Conservation (phyloP, 2,329 filamentous ascomycete genomes). For the Raffaelea ambrosiae region DNA sequence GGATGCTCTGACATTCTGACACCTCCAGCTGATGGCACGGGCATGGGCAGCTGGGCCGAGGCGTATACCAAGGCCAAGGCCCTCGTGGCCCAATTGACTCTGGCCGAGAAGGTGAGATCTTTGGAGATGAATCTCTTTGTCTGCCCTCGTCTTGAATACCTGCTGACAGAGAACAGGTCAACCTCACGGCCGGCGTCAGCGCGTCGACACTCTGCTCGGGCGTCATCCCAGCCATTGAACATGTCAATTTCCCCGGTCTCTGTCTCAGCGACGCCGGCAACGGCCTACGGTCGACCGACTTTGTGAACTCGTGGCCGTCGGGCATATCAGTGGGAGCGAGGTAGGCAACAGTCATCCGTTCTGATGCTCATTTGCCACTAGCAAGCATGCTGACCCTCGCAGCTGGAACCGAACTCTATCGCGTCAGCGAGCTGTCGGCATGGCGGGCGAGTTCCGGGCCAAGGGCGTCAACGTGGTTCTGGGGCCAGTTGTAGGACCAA, state of each 20-base stretch:
- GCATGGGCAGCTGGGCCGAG: conserved; percentile 58
- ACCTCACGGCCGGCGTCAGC: conserved; percentile 8
- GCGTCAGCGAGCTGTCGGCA: conserved; percentile 58
- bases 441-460: conserved; percentile 65
- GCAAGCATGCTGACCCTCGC: not conserved
- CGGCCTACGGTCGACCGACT: conserved; percentile 31
- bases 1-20: not conserved
- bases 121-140: not conserved
- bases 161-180: not conserved
- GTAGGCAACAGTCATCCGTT: conserved; percentile 10
- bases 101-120: conserved; percentile 59
- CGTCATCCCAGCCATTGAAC: conserved; percentile 8
- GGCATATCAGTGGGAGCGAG: conserved; percentile 32
- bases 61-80: conserved; percentile 59
- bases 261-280: conserved; percentile 35
- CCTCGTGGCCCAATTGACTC: conserved; percentile 63
- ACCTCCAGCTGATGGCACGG: conserved; percentile 38
- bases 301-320: conserved; percentile 30
- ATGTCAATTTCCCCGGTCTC: conserved; percentile 31
- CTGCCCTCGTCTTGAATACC: conserved; percentile 23
- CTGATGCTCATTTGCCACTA: not conserved
- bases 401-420: conserved; percentile 67
- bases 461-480: conserved; percentile 70
- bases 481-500: conserved; percentile 64
- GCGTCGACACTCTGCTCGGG: conserved; percentile 8